Evolutionary conservation across 371 early-diverging fungal genomes (phyloP), one percentile per base, ranked within the genome.

Genomic region (Saksenaea oblongispora): DNA sequence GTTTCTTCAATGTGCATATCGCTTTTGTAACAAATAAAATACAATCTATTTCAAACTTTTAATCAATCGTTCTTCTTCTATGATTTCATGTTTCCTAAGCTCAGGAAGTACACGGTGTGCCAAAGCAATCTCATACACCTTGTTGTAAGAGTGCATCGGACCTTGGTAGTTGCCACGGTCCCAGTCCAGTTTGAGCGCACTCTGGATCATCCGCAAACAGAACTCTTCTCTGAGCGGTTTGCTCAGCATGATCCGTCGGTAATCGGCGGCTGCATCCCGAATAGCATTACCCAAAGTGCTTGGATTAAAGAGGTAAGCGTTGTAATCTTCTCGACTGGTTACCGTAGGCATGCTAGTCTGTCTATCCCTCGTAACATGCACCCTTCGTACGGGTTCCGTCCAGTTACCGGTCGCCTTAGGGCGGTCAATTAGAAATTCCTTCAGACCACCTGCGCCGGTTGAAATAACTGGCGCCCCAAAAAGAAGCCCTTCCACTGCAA

Each of bases 401-500:
- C 65, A 64, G 8, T 36, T 34, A 17, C 65, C 64, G 1, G 62
- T 60, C 13, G 67, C 68, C 24, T 28, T 27, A 55, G 71, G 61
- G 64, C 85, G 78, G 57, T 86, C 85, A 1, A 84, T 71, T 56
- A 88, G 59, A 57, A 86, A 86, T 44, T 88, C 89, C 3, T 68
- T 67, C 10, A 87, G 57, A 3, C 83, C 87, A 18, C 87, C 87
- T 15, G 75, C 78, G 22, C 86, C 86, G 0, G 84, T 81, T 0
- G 86, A 85, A 34, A 89, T 82, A 10, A 89, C 79, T 3, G 84
- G 66, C 0, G 85, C 72, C 10, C 89, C 89, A 76, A 87, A 87
- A 35, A 84, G 63, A 14, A 89, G 65, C 0, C 89, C 89, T 59
- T 89, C 87, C 0, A 77, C 89, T 8, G 89, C 89, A 9, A 85